Evolutionary conservation across 805 yeast genomes (phyloP), one percentile per base, ranked within the genome.

Genomic region (Candida khao-thaluensis): DNA sequence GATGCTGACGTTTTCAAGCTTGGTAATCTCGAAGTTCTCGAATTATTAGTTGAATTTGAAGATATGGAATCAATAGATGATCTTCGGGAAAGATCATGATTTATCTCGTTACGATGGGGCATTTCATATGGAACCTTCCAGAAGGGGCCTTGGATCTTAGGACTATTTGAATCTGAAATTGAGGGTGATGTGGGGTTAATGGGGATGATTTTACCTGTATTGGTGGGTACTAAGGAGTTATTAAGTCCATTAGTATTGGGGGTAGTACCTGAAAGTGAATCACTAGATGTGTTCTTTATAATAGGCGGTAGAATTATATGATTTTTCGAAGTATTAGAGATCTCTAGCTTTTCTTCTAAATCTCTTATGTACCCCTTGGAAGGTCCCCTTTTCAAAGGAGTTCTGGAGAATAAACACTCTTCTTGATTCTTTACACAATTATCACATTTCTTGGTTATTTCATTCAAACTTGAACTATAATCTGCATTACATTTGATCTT

Each of bases 351-450:
- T 22, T 66, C 71, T 39, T 63, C 71, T 31, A 59, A 50, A 39
- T 67, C 75, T 35, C 72, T 60, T n/a, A 70, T 66, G 47, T 77
- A 81, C 1, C 91, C 91, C 52, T 83, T 85, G 1, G 83, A 72
- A 0, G 95, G 95, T 0, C 95, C 95, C 49, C 95, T 63, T 50
- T 85, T 85, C 55, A 85, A 56, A 0, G 90, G 95, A 2, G 81
- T 71, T 35, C 91, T 66, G 16, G 81, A 80, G 54, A 83, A 85
- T 2, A 82, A 69, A 56, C 95, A 85, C 2, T 52, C 54, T 33
- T 82, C 88, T 33, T 70, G 71, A 50, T 71, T 77, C 53, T 77
- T 79, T 11, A 62, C 54, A 57, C 95, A 85, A 47, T 76, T 81
- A 10, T 81, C 62, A 56, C 95, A 85, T 1, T 69, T 57, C 43